Percentiles rank a stretch among this genome's conserved stretches.
phyloP scores from a whole-genome alignment of 164 flowering plant species.

The Chimonanthus salicifolius region DNA sequence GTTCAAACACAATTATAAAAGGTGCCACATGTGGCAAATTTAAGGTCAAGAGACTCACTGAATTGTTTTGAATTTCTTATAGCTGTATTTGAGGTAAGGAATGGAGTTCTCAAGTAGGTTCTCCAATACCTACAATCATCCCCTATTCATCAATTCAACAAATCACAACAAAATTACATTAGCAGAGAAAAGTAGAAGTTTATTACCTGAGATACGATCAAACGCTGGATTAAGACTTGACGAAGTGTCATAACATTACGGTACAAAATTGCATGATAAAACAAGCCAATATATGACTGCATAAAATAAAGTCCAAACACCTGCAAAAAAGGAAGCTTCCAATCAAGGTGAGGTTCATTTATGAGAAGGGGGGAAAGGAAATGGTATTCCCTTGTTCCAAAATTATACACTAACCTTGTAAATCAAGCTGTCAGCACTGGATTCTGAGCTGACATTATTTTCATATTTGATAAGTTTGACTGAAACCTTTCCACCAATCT shows the following conservation, averaged over 20 bases:
- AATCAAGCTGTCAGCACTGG: constrained; percentile 76
- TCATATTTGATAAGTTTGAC: constrained; percentile 72
- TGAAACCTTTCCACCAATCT: constrained; percentile 66
- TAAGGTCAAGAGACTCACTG: constrained; percentile 41
- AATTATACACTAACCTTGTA: constrained; percentile 54
- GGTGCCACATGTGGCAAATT: not conserved
- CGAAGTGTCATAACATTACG: constrained; percentile 77
- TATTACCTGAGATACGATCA: constrained; percentile 72
- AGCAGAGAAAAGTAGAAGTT: not conserved
- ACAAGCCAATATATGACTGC: constrained; percentile 89
- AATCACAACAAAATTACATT: not conserved
- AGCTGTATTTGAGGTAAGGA: constrained; percentile 84
- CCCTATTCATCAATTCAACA: not conserved
- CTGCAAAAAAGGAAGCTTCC: constrained; percentile 32
- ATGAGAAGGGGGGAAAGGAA: not conserved
- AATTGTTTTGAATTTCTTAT: constrained; percentile 61
- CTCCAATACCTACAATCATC: constrained; percentile 55
- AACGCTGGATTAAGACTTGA: constrained; percentile 73
- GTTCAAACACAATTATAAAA: not conserved
- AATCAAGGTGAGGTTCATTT: not conserved
- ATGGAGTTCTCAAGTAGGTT: constrained; percentile 71
- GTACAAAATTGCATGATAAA: constrained; percentile 82
- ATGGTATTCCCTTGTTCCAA: not conserved
- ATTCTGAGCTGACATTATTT: constrained; percentile 52
- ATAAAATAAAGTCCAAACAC: constrained; percentile 95